Evolutionary conservation across 1,139 yeast species (phyloP).

Genomic region (Hyphopichia khmerensis): DNA sequence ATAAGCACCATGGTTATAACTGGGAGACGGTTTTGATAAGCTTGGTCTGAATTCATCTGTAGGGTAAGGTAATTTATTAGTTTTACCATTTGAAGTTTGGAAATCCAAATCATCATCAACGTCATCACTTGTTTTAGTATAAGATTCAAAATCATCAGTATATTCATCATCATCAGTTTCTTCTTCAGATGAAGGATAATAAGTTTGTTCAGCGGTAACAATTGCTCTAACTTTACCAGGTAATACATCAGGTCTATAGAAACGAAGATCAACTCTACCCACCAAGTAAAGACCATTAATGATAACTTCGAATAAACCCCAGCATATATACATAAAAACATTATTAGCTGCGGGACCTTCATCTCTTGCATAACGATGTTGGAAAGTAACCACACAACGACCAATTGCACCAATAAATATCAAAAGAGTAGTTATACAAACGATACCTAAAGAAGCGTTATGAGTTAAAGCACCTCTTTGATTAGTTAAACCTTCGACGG

Average conservation of each 20-base stretch:
- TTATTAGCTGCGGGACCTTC: slow-evolving; percentile 22
- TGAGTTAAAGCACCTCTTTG: slow-evolving; percentile 51
- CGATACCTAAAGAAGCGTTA: slow-evolving; percentile 45
- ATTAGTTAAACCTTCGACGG: slow-evolving; percentile 44
- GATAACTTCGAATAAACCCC: slow-evolving; percentile 41
- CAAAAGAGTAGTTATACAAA: slow-evolving; percentile 50
- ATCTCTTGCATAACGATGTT: slow-evolving; percentile 24
- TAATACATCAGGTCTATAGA: slow-evolving; percentile 45
- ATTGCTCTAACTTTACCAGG: slow-evolving; percentile 38
- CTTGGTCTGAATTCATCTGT: not conserved
- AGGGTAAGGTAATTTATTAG: not conserved
- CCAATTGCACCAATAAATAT: slow-evolving; percentile 58
- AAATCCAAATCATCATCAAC: not conserved
- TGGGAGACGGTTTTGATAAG: not conserved
- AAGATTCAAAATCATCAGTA: not conserved
- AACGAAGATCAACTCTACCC: slow-evolving; percentile 47
- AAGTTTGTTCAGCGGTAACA: slow-evolving; percentile 41
- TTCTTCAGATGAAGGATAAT: slow-evolving; percentile 7
- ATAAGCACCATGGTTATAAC: not conserved
- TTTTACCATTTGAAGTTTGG: not conserved
- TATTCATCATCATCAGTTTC: slow-evolving; percentile 1
- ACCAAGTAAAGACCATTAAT: slow-evolving; percentile 36
- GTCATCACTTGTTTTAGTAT: not conserved
- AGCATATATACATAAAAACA: slow-evolving; percentile 33
- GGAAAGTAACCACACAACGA: slow-evolving; percentile 57